phyloP scores from a whole-genome alignment of 495 filamentous ascomycete species.

The Talaromyces ruber region DNA sequence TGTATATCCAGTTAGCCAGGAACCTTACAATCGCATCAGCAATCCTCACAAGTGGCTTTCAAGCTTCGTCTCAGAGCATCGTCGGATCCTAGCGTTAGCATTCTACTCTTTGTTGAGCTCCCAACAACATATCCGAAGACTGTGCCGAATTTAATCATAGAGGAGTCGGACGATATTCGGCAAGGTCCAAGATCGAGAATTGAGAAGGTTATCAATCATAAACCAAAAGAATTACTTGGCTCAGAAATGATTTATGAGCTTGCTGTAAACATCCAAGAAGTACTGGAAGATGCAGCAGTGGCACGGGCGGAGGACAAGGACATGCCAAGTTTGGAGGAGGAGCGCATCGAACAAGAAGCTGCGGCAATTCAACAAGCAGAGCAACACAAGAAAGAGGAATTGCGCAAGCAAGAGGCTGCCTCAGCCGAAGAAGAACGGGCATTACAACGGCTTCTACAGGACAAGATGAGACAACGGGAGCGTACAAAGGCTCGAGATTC shows the following conservation, averaged over 20 bases:
- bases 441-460: conserved; percentile 64
- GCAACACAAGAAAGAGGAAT: conserved; percentile 42
- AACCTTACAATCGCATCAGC: conserved; percentile 26
- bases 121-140: conserved; percentile 93
- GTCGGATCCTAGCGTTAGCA: conserved; percentile 54
- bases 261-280: conserved; percentile 72
- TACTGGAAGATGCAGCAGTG: conserved; percentile 77
- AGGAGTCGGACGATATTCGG: conserved; percentile 52
- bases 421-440: conserved; percentile 65
- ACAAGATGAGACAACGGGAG: conserved; percentile 54
- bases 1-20: background rate
- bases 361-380: conserved; percentile 46
- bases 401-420: conserved; percentile 45
- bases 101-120: conserved; percentile 61
- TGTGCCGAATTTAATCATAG: conserved; percentile 60
- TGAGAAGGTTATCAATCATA: conserved; percentile 57
- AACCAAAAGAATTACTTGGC: conserved; percentile 63
- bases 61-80: conserved; percentile 67
- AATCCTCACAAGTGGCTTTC: conserved; percentile 70
- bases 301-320: conserved; percentile 61
- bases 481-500: conserved; percentile 30
- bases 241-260: conserved; percentile 89
- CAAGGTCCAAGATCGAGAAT: conserved; percentile 59
- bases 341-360: conserved; percentile 64
- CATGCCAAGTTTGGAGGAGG: conserved; percentile 81